Conservation (phyloP, 1,284 basidiomycete species). For the Malassezia obtusa region DNA sequence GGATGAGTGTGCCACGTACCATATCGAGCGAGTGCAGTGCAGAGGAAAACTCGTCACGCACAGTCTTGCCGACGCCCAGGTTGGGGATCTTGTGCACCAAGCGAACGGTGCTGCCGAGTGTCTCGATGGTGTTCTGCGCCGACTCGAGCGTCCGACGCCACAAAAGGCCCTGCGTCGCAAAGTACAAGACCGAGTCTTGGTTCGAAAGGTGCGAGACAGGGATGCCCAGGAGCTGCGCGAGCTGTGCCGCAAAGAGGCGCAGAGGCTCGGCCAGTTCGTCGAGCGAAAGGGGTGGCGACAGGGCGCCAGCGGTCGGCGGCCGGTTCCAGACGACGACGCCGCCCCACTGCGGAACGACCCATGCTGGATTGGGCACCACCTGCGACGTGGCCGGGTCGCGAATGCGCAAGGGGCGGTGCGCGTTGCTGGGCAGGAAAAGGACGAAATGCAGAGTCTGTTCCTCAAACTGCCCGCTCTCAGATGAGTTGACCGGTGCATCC, state of each 20-base stretch:
- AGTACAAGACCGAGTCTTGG: background rate
- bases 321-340: slow-evolving; percentile 70
- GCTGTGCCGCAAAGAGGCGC: slow-evolving; percentile 63
- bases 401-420: slow-evolving; percentile 63
- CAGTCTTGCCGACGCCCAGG: slow-evolving; percentile 30
- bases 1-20: background rate
- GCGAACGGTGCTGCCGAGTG: slow-evolving; percentile 30
- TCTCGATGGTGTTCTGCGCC: slow-evolving; percentile 21
- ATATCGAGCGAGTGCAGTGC: slow-evolving; percentile 14
- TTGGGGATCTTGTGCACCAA: slow-evolving; percentile 35
- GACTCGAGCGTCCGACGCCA: slow-evolving; percentile 29
- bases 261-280: slow-evolving; percentile 57
- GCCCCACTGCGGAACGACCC: slow-evolving; percentile 91
- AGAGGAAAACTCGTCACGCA: slow-evolving; percentile 20
- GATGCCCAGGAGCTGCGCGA: slow-evolving; percentile 68
- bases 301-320: background rate
- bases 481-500: background rate
- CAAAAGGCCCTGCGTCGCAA: slow-evolving; percentile 16
- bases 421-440: slow-evolving; percentile 69
- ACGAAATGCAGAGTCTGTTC: slow-evolving; percentile 64
- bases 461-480: background rate
- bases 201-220: background rate
- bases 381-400: slow-evolving; percentile 49
- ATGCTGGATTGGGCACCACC: slow-evolving; percentile 51
- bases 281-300: slow-evolving; percentile 7